Conservation (phyloP, 1,284 basidiomycete species). For the Cryptococcus sp. region DNA sequence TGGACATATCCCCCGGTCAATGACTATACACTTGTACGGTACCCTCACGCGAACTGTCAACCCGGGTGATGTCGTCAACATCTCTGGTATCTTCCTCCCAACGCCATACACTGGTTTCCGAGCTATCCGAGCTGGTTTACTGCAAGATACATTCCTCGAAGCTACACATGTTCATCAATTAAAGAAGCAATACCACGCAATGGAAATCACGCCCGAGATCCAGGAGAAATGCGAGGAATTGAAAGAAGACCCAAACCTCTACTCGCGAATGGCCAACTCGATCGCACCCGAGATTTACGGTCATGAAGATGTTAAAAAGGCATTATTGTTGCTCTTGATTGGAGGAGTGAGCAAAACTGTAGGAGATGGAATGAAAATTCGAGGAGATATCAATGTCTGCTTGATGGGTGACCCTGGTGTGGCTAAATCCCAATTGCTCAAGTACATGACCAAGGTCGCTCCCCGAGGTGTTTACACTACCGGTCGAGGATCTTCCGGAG, state of each 20-base stretch:
- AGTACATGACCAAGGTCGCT: conserved; percentile 98
- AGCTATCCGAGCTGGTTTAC: conserved; percentile 84
- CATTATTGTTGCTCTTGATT: conserved; percentile 85
- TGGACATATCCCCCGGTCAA: conserved; percentile 96
- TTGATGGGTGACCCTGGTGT: conserved; percentile 99
- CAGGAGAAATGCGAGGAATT: conserved; percentile 66
- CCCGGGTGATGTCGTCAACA: conserved; percentile 91
- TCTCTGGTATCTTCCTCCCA: conserved; percentile 86
- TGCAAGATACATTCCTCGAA: conserved; percentile 97
- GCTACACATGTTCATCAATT: conserved; percentile 86
- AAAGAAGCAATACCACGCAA: conserved; percentile 94
- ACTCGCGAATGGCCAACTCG: conserved; percentile 56
- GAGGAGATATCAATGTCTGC: conserved; percentile 96
- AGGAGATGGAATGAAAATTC: conserved; percentile 97
- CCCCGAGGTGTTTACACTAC: conserved; percentile 98
- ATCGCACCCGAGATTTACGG: conserved; percentile 99
- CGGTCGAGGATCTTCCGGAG: conserved; percentile 94
- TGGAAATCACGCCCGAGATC: conserved; percentile 88
- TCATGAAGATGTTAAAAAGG: conserved; percentile 97
- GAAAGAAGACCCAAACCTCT: conserved; percentile 70
- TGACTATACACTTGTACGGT: conserved; percentile 93
- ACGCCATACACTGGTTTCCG: conserved; percentile 84
- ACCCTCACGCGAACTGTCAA: conserved; percentile 85
- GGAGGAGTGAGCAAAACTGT: conserved; percentile 94
- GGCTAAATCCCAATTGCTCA: conserved; percentile 95